phyloP scores from a whole-genome alignment of 345 rosid species.

The Syzygium grande region DNA sequence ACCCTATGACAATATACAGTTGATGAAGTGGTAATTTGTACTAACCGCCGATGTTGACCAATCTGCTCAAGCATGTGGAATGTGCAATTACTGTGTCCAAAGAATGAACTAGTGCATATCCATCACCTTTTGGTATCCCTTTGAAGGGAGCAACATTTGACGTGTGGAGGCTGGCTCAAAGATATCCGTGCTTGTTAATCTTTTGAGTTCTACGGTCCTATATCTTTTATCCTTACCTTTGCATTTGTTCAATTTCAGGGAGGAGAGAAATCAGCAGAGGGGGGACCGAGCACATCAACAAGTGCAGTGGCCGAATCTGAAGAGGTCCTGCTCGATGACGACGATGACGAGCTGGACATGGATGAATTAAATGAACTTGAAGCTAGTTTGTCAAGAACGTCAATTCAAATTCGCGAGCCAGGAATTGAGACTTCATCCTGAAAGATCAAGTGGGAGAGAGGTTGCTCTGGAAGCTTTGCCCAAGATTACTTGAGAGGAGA shows the following conservation, averaged over 20 bases:
- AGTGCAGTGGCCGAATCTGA: conserved; percentile 11
- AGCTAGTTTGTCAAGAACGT: conserved; percentile 68
- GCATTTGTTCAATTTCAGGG: conserved; percentile 10
- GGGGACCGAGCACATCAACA: conserved; percentile 19
- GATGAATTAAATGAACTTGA: conserved; percentile 79
- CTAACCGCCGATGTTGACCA: neutral
- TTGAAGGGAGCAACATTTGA: neutral
- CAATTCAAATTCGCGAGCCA: conserved; percentile 50
- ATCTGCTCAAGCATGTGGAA: neutral
- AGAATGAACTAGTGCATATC: neutral
- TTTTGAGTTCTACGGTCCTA: neutral
- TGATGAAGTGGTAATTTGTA: neutral
- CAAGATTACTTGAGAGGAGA: neutral
- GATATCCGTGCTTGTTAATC: neutral
- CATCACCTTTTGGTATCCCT: neutral
- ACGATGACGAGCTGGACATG: conserved; percentile 55
- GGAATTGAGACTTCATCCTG: conserved; percentile 6
- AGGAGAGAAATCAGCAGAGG: conserved; percentile 10
- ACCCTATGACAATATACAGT: neutral
- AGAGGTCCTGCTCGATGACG: conserved; percentile 15
- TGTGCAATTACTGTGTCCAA: neutral
- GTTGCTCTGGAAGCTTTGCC: neutral
- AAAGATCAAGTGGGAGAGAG: neutral
- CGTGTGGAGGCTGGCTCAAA: neutral
- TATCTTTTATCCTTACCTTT: neutral